Conservation (phyloP, 345 rosid genomes). For the thale cress (Arabidopsis thaliana) region TAIR10.1 NC_003070.9:29571501-29572000, state of each 20-base stretch:
- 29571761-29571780: constrained; percentile 42
- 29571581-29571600: constrained; percentile 49
- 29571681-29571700: constrained; percentile 30
- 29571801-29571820: constrained; percentile 54
- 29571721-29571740: constrained; percentile 23
- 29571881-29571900: constrained; percentile 49
- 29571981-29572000: constrained; percentile 42
- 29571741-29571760: constrained; percentile 34
- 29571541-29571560: constrained; percentile 43
- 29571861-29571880: constrained; percentile 55
- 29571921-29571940: constrained; percentile 24
- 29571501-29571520: constrained; percentile 48
- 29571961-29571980: constrained; percentile 24
- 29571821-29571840: constrained; percentile 58
- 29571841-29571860: constrained; percentile 59
- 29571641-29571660: constrained; percentile 44
- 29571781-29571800: constrained; percentile 52
- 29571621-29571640: constrained; percentile 44
- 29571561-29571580: constrained; percentile 28
- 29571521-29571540: constrained; percentile 38
- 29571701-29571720: constrained; percentile 28
- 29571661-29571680: constrained; percentile 55
- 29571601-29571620: constrained; percentile 46
- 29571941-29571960: constrained; percentile 18
- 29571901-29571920: constrained; percentile 6